Evolutionary conservation across 2,329 filamentous ascomycete species (phyloP).

Genomic region (Myriosclerotinia duriaeana): DNA sequence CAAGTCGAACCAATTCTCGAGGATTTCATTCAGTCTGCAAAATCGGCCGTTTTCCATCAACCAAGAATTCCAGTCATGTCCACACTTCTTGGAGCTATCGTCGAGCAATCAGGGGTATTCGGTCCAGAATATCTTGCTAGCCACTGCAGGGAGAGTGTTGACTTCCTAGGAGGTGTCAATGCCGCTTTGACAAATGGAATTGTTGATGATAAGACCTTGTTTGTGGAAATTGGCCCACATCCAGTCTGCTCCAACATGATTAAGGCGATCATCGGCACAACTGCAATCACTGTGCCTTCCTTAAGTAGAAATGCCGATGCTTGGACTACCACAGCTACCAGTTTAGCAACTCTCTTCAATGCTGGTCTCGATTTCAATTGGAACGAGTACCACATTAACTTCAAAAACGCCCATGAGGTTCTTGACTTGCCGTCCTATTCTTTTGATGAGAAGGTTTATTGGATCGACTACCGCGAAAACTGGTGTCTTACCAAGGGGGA

Average conservation of each 20-base stretch:
- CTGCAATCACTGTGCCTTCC: conserved; percentile 57
- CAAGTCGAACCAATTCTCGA: conserved; percentile 63
- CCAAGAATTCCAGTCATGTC: conserved; percentile 64
- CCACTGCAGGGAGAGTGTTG: conserved; percentile 67
- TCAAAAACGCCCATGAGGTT: conserved; percentile 56
- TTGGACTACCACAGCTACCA: conserved; percentile 62
- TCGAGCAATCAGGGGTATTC: conserved; percentile 56
- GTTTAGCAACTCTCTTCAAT: conserved; percentile 57
- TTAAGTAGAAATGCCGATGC: conserved; percentile 61
- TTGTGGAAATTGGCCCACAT: conserved; percentile 68
- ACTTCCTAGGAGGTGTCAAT: conserved; percentile 65
- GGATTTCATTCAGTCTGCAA: conserved; percentile 55
- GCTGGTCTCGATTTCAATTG: conserved; percentile 64
- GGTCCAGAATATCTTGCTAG: conserved; percentile 61
- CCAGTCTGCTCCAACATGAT: conserved; percentile 67
- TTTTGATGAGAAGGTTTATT: conserved; percentile 68
- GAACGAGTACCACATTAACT: conserved; percentile 65
- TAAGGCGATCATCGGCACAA: conserved; percentile 48
- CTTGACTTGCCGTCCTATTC: conserved; percentile 64
- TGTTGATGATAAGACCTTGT: conserved; percentile 66
- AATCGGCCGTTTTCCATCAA: conserved; percentile 53
- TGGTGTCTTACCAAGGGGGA: conserved; percentile 66
- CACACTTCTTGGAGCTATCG: conserved; percentile 60
- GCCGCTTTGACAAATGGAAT: conserved; percentile 35
- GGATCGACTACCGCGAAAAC: conserved; percentile 62